Base-by-base conservation (phyloP, 1,284 basidiomycete species). In the Ganoderma sinense region DNA sequence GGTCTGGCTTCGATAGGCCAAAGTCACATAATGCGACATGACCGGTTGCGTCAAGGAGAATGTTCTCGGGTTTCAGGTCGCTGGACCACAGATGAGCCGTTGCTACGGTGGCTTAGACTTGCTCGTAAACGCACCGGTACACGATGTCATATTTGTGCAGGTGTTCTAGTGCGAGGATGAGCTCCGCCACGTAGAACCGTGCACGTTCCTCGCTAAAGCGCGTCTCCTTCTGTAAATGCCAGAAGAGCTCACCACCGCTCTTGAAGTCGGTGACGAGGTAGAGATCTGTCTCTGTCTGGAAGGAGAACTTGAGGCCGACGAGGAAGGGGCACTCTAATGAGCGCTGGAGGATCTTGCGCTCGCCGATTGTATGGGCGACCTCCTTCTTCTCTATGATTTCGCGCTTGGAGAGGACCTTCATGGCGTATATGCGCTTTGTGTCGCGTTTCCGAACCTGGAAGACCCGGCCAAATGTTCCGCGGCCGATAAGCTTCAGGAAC, bases 221-320 rank as follows among this genome's bases (percentile, higher is more conserved):
- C 0, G 96, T 97, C 81, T 99, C 97, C 77, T 94, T 92, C 82
- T 98, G 97, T 64, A 99, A 80, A 83, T 99, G 97, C 95, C 97
- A 98, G 81, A 99, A 99, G 23, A 99, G 86, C 83, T 99, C 98
- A 60, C 98, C 98, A 10, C 98, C 98, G 75, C 93, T 95, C 88
- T 99, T 99, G 86, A 99, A 99, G 83, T 99, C 98, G 69, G 98
- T 99, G 61, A 99, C 94, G 75, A 99, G 91, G 81, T 98, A 99
- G 43, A 99, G 86, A 79, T 99, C 97, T 63, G 92, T 87, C 75
- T 98, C 96, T 4, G 97, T 98, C 83, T 99, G 98, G 87, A 99
- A 99, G 75, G 92, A 94, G 78, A 99, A 99, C 83, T 99, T 99
- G 80, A 99, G 88, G 18, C 98, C 98, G 70, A 99, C 96, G 51